Conservation (phyloP, 129 eudicot genomes). For the Flaveria robusta region DNA sequence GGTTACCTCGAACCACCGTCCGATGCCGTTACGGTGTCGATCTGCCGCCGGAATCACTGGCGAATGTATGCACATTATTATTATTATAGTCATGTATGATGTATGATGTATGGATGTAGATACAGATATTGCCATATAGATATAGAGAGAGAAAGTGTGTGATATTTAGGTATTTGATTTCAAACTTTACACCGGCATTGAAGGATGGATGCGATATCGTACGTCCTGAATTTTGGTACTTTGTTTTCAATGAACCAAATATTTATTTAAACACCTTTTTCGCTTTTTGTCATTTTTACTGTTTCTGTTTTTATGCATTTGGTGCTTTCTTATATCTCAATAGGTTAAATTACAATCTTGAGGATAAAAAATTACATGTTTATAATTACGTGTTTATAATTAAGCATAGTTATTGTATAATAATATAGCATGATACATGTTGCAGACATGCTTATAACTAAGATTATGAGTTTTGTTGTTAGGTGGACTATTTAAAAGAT, state of each 20-base stretch:
- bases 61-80: background rate
- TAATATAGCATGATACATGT: no score
- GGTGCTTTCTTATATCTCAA: no score
- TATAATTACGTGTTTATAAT: no score
- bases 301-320: background rate
- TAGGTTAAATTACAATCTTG: no score
- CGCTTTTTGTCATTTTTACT: slow-evolving; percentile 7
- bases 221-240: slow-evolving; percentile 19
- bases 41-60: slow-evolving; percentile 43
- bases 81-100: background rate
- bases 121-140: background rate
- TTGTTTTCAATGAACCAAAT: slow-evolving; percentile 9
- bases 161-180: slow-evolving; percentile 20
- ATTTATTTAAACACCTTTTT: background rate
- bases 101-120: no score
- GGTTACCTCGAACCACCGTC: slow-evolving; percentile 39
- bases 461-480: no score
- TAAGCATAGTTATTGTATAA: no score
- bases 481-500: no score
- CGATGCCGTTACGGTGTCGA: slow-evolving; percentile 33
- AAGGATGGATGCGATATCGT: slow-evolving; percentile 12
- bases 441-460: no score
- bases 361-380: no score
- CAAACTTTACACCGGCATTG: slow-evolving; percentile 29
- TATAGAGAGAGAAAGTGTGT: slow-evolving; percentile 37